Evolutionary conservation across 352 stramenopile species (phyloP), one percentile per base, ranked within the genome.

Genomic region (Globisporangium ultimum): DNA sequence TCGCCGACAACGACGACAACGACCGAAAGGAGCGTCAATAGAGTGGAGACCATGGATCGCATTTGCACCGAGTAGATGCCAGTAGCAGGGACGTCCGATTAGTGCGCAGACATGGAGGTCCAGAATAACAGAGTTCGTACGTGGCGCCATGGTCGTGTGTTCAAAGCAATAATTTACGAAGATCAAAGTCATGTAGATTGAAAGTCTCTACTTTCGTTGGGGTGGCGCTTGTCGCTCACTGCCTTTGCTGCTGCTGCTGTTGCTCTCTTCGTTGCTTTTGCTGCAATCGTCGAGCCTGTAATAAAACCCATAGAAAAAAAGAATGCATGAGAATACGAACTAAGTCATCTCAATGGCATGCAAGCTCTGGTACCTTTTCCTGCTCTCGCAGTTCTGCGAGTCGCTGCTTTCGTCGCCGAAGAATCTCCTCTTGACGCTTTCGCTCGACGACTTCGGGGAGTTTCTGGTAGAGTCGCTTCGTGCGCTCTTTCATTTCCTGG

Each of bases 361-460:
- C 11, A 18, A 3, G 48, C 17, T 2, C 12, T 6, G 38, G 53
- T 20, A 89, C 78, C 71, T 88, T 87, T 63, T 91, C 83, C 45
- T 90, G 71, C 24, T 91, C 71, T 13, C 80, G 76, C 45, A 95
- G 53, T 54, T 91, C 76, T 32, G 81, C 38, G 14, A 91, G 71
- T 20, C 81, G 80, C 55, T 91, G 57, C 45, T 78, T 78, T 18
- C 85, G 78, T n/a, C 76, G 63, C 21, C 69, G 71, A 53, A 91
- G 63, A 17, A 89, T 64, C 62, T 95, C 81, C 42, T 93, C 78
- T 53, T 93, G 79, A 9, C 80, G 76, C 58, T 87, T 87, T 11
- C 69, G 70, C 66, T 91, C 81, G 12, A 90, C 60, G 40, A 93
- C 79, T 63, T 93, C 85, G 0, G 81, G 85, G 0, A 93, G 62